Evolutionary conservation across 108 stramenopile genomes (phyloP), one percentile per base, ranked within the genome.

Genomic region (Nitzschia inconspicua): DNA sequence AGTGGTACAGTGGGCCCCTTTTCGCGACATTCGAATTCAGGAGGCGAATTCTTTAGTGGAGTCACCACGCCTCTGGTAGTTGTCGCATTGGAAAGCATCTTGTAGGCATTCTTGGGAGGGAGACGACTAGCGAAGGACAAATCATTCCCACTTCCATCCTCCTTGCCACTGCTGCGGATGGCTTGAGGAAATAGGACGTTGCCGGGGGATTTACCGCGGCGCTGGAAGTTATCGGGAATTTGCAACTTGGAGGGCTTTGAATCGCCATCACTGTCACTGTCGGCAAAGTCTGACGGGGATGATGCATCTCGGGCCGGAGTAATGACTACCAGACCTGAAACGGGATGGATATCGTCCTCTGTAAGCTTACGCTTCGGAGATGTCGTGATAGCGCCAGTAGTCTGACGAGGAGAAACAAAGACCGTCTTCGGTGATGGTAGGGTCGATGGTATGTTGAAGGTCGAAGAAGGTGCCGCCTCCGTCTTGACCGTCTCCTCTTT

Each of bases 1-100:
- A 60, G 37, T 5, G 75, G 75, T 26, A 76, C 56, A 31, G 34
- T 55, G 14, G 73, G 73, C 23, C 66, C 65, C 32, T 50, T 60
- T 13, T 51, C 66, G 26, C 40, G 52, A 13, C 41, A 18, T 36
- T 39, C 30, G 11, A 37, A 62, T 3, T 51, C 20, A 9, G 23
- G 4, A 11, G 32, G 66, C 26, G 24, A 11, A 20, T 22, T 63
- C 58, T 50, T 74, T 44, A 44, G 43, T 25, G 60, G 66, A 2
- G 58, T 67, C 32, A 66, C 46, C 0, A 70, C 46, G 9, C 43
- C 54, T 27, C 58, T 41, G 20, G 48, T 29, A 29, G 4, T 10
- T 30, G 42, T 52, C 40, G 48, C 50, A 27, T 42, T 28, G 26
- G 27, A 16, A 5, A 62, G 8, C 24, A 31, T n/a, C 29, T 44